Evolutionary conservation across 140 eudicot genomes (phyloP).

Genomic region (Oenanthe javanica): DNA sequence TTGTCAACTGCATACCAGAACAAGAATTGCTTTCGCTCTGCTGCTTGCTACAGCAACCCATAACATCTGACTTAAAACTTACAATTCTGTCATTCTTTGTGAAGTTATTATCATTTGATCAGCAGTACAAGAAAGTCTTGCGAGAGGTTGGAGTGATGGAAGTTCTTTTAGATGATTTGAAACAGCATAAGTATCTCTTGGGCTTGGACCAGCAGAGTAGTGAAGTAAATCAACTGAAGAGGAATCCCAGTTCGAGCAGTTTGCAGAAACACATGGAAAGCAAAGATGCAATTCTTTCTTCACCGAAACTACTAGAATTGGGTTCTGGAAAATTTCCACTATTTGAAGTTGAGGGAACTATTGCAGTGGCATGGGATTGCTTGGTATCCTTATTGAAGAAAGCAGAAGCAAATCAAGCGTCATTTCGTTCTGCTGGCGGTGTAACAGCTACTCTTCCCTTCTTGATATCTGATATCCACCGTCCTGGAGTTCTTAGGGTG

Average conservation of each 20-base stretch:
- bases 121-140: conserved; percentile 76
- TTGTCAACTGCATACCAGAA: conserved; percentile 88
- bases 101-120: conserved; percentile 83
- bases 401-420: conserved; percentile 82
- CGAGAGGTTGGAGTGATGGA: conserved; percentile 96
- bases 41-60: conserved; percentile 90
- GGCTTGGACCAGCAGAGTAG: conserved; percentile 47
- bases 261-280: conserved; percentile 77
- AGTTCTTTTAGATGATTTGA: conserved; percentile 85
- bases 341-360: conserved; percentile 68
- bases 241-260: conserved; percentile 55
- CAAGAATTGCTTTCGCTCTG: conserved; percentile 96
- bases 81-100: conserved; percentile 77
- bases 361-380: conserved; percentile 85
- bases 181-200: conserved; percentile 58
- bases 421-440: conserved; percentile 78
- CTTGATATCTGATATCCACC: conserved; percentile 76
- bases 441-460: conserved; percentile 62
- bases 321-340: conserved; percentile 65
- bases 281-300: conserved; percentile 66
- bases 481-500: conserved; percentile 79
- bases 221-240: conserved; percentile 40
- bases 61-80: conserved; percentile 62
- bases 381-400: conserved; percentile 77
- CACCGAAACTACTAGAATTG: conserved; percentile 74